Conservation (phyloP, 73 alveolate genomes). For the Urostyla sp. region DNA sequence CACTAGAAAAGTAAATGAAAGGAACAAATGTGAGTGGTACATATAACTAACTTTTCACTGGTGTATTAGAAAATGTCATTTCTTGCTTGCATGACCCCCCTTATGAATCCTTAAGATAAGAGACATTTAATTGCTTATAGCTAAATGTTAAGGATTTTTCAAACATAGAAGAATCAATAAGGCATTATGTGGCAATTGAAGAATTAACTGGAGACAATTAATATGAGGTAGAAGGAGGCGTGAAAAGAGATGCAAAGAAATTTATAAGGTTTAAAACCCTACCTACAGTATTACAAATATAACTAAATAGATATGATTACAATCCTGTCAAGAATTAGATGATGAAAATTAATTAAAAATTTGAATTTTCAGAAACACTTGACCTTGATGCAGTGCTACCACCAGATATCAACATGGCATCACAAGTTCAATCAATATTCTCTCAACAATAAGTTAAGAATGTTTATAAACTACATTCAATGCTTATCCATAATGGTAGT, state of each 20-base stretch:
- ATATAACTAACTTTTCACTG: constrained; percentile 82
- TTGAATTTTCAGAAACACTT: constrained; percentile 72
- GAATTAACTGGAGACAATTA: constrained; percentile 89
- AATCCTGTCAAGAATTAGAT: constrained; percentile 74
- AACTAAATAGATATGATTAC: constrained; percentile 86
- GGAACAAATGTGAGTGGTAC: constrained; percentile 78
- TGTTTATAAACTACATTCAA: constrained; percentile 86
- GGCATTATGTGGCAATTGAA: constrained; percentile 87
- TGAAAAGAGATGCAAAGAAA: constrained; percentile 93
- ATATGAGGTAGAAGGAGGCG: constrained; percentile 90
- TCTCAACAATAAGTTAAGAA: constrained; percentile 14
- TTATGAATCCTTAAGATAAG: constrained; percentile 75
- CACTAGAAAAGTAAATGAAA: constrained; percentile 85
- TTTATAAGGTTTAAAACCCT: constrained; percentile 82
- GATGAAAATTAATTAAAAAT: constrained; percentile 84
- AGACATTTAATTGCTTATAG: constrained; percentile 80
- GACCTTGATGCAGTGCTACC: constrained; percentile 65
- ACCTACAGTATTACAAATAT: constrained; percentile 88
- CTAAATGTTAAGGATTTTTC: constrained; percentile 80
- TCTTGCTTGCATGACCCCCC: constrained; percentile 79
- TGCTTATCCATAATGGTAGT: constrained; percentile 94
- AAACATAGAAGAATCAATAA: constrained; percentile 70
- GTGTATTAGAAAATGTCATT: constrained; percentile 74
- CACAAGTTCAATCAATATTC: not conserved
- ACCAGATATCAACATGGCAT: constrained; percentile 46